Conservation (phyloP, 1,284 basidiomycete genomes). For the Moesziomyces parantarcticus region DNA sequence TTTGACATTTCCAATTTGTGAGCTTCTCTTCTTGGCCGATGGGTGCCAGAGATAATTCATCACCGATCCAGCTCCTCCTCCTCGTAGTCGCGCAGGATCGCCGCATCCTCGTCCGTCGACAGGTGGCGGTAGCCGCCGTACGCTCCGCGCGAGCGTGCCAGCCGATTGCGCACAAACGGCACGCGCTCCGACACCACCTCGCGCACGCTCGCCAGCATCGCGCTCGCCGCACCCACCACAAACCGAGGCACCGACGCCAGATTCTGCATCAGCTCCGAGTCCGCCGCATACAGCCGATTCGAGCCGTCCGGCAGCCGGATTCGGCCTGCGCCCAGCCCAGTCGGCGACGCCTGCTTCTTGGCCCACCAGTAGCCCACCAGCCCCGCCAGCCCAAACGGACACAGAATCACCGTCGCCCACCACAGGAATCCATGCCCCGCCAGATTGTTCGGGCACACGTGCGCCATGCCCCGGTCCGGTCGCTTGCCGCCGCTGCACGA, state of each 20-base stretch:
- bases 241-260: slow-evolving; percentile 43
- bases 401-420: slow-evolving; percentile 60
- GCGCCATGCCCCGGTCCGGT: slow-evolving; percentile 58
- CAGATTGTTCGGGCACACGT: slow-evolving; percentile 53
- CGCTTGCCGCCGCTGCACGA: slow-evolving; percentile 58
- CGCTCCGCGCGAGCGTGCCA: slow-evolving; percentile 29
- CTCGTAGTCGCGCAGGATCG: slow-evolving; percentile 63
- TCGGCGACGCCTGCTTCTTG: slow-evolving; percentile 72
- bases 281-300: slow-evolving; percentile 50
- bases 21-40: no score
- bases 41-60: not conserved
- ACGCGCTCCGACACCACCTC: slow-evolving; percentile 45
- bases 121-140: slow-evolving; percentile 63
- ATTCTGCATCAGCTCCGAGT: slow-evolving; percentile 78
- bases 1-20: no score
- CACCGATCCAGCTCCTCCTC: slow-evolving; percentile 57
- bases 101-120: slow-evolving; percentile 63
- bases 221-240: slow-evolving; percentile 40
- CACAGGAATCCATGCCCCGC: slow-evolving; percentile 58
- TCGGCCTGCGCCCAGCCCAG: slow-evolving; percentile 10
- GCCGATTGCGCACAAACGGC: slow-evolving; percentile 38
- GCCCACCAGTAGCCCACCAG: slow-evolving; percentile 66
- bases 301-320: slow-evolving; percentile 55
- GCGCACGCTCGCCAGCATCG: slow-evolving; percentile 33
- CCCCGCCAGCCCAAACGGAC: slow-evolving; percentile 47